phyloP scores from a whole-genome alignment of 2,329 filamentous ascomycete genomes.

The Fusarium pseudoanthophilum region DNA sequence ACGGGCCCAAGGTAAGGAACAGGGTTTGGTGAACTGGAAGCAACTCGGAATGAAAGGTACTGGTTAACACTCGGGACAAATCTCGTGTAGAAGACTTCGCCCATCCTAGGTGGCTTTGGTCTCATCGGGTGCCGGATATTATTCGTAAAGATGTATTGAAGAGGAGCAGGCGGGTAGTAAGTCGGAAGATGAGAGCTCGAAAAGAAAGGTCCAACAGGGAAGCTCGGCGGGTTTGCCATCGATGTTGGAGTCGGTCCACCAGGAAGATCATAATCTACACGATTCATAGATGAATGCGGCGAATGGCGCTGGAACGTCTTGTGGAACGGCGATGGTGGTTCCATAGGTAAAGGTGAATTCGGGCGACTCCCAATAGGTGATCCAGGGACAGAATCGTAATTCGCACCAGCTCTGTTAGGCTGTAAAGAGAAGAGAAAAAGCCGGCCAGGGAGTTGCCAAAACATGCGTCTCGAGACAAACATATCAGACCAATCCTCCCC shows the following conservation, averaged over 20 bases:
- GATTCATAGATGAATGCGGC: slow-evolving; percentile 39
- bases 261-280: slow-evolving; percentile 52
- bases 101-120: slow-evolving; percentile 88
- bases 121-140: slow-evolving; percentile 85
- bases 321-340: slow-evolving; percentile 35
- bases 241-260: slow-evolving; percentile 53
- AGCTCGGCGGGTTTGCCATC: slow-evolving; percentile 48
- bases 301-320: slow-evolving; percentile 45
- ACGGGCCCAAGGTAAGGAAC: slow-evolving; percentile 72
- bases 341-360: slow-evolving; percentile 58
- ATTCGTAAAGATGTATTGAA: slow-evolving; percentile 83
- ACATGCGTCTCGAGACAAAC: slow-evolving; percentile 83
- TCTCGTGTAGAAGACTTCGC: slow-evolving; percentile 89
- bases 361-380: slow-evolving; percentile 66
- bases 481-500: slow-evolving; percentile 78
- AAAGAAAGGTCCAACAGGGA: slow-evolving; percentile 75
- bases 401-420: slow-evolving; percentile 57
- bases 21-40: slow-evolving; percentile 73
- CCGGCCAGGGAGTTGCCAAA: slow-evolving; percentile 91
- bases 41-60: slow-evolving; percentile 89
- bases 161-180: slow-evolving; percentile 85
- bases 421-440: slow-evolving; percentile 89
- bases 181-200: slow-evolving; percentile 88
- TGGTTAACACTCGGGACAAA: slow-evolving; percentile 84
- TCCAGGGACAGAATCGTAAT: slow-evolving; percentile 53